Percentiles rank a stretch among this genome's conserved stretches.
phyloP scores from a whole-genome alignment of 2,329 filamentous ascomycete genomes.

The Paraphaeosphaeria minitans region DNA sequence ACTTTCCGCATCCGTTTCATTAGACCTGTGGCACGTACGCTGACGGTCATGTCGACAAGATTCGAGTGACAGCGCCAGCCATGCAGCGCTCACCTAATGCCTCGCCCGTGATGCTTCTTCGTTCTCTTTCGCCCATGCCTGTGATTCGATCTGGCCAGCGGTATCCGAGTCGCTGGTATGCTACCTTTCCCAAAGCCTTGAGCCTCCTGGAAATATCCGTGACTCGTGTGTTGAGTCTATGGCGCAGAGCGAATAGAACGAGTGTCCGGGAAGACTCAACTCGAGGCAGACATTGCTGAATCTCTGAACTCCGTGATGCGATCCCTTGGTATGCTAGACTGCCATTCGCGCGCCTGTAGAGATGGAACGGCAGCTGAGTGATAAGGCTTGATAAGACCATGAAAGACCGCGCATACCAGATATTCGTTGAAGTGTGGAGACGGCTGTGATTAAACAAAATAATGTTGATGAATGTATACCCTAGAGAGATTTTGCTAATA shows the following conservation, averaged over 20 bases:
- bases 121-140: neutral
- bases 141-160: neutral
- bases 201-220: conserved; percentile 7
- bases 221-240: conserved; percentile 4
- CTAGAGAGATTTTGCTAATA: conserved; percentile 20
- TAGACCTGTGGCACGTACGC: neutral
- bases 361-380: conserved; percentile 6
- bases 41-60: neutral
- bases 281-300: conserved; percentile 9
- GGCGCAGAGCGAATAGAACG: conserved; percentile 8
- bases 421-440: conserved; percentile 27
- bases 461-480: conserved; percentile 11
- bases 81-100: conserved; percentile 11
- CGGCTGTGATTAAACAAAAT: conserved; percentile 26
- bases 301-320: neutral
- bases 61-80: neutral
- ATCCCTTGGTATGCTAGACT: neutral
- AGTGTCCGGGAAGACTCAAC: neutral
- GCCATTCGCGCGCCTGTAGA: neutral
- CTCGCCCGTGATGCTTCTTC: conserved; percentile 5
- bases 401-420: conserved; percentile 41
- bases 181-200: conserved; percentile 12
- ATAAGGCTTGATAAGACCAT: conserved; percentile 7
- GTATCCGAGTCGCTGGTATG: conserved; percentile 11
- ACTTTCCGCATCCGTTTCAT: conserved; percentile 3